Conservation (phyloP, 2,329 filamentous ascomycete genomes). For the Fusarium torreyae region DNA sequence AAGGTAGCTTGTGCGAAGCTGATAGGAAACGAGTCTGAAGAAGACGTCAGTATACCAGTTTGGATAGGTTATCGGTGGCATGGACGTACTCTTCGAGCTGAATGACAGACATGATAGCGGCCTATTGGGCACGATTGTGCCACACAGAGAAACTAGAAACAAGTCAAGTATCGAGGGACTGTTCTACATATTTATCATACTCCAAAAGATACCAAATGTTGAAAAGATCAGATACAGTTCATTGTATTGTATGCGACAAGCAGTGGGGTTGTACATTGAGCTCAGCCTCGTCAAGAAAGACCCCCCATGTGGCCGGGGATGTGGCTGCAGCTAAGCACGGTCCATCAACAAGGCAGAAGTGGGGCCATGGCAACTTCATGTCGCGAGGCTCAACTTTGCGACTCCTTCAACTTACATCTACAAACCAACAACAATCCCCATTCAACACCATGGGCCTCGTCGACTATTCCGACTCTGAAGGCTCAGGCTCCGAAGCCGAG, state of each 20-base stretch:
- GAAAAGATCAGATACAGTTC: slow-evolving; percentile 16
- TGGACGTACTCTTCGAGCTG: slow-evolving; percentile 57
- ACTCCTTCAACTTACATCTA: slow-evolving; percentile 15
- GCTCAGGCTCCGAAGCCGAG: slow-evolving; percentile 74
- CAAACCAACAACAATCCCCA: not conserved
- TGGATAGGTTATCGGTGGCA: slow-evolving; percentile 2
- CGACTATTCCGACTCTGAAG: slow-evolving; percentile 89
- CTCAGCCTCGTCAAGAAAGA: slow-evolving; percentile 40
- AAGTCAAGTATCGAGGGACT: not conserved
- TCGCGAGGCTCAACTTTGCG: slow-evolving; percentile 24
- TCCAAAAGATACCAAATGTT: not conserved
- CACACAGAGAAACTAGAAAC: slow-evolving; percentile 3
- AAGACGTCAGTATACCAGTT: slow-evolving; percentile 38
- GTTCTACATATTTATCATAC: slow-evolving; percentile 40
- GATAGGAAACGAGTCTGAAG: slow-evolving; percentile 82
- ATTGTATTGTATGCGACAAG: slow-evolving; percentile 21
- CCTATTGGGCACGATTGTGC: slow-evolving; percentile 13
- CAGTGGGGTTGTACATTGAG: slow-evolving; percentile 34
- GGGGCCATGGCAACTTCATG: slow-evolving; percentile 26
- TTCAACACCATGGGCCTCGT: slow-evolving; percentile 78
- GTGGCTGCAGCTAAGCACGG: slow-evolving; percentile 43
- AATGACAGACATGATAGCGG: slow-evolving; percentile 56
- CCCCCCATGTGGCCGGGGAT: not conserved
- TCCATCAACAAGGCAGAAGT: slow-evolving; percentile 32
- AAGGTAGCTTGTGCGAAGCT: slow-evolving; percentile 85